Percentiles rank a stretch among this genome's conserved stretches.
Evolutionary conservation across 805 yeast species (phyloP).

Genomic region (Candida lessepsii): DNA sequence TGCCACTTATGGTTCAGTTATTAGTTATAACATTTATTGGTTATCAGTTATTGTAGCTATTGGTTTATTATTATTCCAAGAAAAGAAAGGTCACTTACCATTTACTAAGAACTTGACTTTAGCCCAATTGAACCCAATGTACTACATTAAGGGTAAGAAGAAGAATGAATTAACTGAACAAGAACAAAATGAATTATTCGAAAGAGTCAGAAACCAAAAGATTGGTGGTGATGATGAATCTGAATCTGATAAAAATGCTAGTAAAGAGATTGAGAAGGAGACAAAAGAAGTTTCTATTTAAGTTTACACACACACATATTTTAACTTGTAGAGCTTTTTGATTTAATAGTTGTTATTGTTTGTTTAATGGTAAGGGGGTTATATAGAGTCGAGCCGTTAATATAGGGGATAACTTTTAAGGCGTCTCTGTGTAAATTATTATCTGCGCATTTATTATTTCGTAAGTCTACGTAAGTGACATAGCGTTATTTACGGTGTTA

Average conservation of each 20-base stretch:
- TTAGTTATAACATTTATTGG: conserved; percentile 91
- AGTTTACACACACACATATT: conserved; percentile 10
- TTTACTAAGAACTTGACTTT: conserved; percentile 47
- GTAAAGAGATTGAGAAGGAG: conserved; percentile 10
- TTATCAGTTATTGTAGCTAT: conserved; percentile 46
- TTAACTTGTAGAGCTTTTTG: conserved; percentile 1
- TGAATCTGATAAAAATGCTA: conserved; percentile 13
- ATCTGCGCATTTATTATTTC: no score
- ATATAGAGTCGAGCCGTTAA: conserved; percentile 17
- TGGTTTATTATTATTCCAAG: conserved; percentile 72
- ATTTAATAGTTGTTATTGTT: conserved; percentile 3
- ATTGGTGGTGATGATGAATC: conserved; percentile 19
- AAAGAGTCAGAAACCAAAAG: conserved; percentile 24
- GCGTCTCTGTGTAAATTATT: no score
- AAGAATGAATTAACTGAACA: conserved; percentile 37
- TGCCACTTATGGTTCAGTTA: conserved; percentile 89
- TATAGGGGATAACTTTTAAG: no score
- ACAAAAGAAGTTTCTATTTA: conserved; percentile 7
- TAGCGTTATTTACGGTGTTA: no score
- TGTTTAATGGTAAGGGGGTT: conserved; percentile 13
- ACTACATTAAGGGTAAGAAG: conserved; percentile 67
- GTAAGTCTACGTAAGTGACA: no score
- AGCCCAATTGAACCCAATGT: conserved; percentile 64
- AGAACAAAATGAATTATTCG: conserved; percentile 38
- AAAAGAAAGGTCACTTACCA: conserved; percentile 79